Base-by-base conservation (phyloP, 768 basidiomycete species). In the Russula abietina region DNA sequence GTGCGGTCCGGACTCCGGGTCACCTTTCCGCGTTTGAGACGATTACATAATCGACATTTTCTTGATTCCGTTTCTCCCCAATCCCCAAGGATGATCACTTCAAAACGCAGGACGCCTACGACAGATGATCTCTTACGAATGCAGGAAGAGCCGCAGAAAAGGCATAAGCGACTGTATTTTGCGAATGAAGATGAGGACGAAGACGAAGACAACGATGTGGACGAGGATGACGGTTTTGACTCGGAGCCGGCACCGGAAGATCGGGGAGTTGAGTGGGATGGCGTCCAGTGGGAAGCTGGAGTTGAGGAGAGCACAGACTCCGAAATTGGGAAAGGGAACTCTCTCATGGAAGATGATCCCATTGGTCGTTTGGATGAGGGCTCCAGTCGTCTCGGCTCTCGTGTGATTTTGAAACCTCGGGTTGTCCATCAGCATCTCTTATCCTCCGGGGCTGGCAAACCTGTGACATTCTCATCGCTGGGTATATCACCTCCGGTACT, bases 401-500 rank as follows among this genome's bases (percentile, higher is more conserved):
- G 72, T 28, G 63, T 71, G 49, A 58, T 67, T 7, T 60, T 67
- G 55, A 68, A 62, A 51, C 65, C 61, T 19, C 65, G 22, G 43
- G 58, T 54, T 36, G 68, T 26, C 46, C 57, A 22, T 51, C 60
- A 54, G 55, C 69, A 30, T 9, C 58, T 8, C 55, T 60, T 30
- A 55, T 62, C 51, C 49, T 57, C 57, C 53, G 28, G 38, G 22
- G 52, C 14, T 24, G 60, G 41, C 59, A 52, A 62, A 59, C 67
- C 70, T 4, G 46, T 67, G 38, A 77, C 81, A 19, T 91, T 89
- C 65, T 70, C 73, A 17, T 78, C 81, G 2, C 75, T 91, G 62
- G 85, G 84, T 2, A 79, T 91, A 63, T 85, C 84, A 0, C 61
- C 77, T 2, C 70, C 78, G 3, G 77, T 99, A 38, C 81, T 85